Evolutionary conservation across 2,329 filamentous ascomycete genomes (phyloP).

Genomic region (Harringtonia aguacate): DNA sequence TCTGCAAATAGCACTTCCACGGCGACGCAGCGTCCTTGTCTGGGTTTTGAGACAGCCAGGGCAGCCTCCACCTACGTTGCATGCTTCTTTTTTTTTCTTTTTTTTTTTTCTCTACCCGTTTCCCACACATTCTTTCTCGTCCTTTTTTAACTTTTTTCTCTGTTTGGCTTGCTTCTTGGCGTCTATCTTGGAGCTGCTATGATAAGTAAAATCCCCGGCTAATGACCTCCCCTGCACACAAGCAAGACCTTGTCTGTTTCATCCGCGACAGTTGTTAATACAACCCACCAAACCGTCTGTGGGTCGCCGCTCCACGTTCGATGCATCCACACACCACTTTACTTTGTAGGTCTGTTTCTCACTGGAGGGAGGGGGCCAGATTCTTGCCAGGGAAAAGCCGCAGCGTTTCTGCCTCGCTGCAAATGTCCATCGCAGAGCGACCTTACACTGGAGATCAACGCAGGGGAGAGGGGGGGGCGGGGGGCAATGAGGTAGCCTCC

Average conservation of each 20-base stretch:
- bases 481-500: too few relatives aligned
- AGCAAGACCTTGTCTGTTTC: constrained; percentile 8
- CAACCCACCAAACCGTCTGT: constrained; percentile 7
- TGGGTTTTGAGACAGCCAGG: background rate
- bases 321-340: background rate
- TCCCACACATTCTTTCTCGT: too few relatives aligned
- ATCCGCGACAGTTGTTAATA: constrained; percentile 4
- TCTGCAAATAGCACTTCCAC: background rate
- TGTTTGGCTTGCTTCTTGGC: too few relatives aligned
- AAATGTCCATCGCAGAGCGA: background rate
- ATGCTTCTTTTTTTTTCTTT: too few relatives aligned
- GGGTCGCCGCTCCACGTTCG: constrained; percentile 4
- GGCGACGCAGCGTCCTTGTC: background rate
- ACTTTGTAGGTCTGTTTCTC: constrained; percentile 1
- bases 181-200: too few relatives aligned
- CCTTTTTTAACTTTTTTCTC: too few relatives aligned
- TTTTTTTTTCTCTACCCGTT: too few relatives aligned
- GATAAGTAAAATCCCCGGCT: background rate
- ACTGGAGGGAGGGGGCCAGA: background rate
- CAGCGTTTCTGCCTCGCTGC: background rate
- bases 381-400: background rate
- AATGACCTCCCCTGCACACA: background rate
- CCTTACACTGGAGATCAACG: background rate
- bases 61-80: too few relatives aligned
- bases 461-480: background rate